Percentiles rank a stretch among this genome's conserved stretches.
phyloP scores from a whole-genome alignment of 2,329 filamentous ascomycete species.

The Colletotrichum simmondsii region DNA sequence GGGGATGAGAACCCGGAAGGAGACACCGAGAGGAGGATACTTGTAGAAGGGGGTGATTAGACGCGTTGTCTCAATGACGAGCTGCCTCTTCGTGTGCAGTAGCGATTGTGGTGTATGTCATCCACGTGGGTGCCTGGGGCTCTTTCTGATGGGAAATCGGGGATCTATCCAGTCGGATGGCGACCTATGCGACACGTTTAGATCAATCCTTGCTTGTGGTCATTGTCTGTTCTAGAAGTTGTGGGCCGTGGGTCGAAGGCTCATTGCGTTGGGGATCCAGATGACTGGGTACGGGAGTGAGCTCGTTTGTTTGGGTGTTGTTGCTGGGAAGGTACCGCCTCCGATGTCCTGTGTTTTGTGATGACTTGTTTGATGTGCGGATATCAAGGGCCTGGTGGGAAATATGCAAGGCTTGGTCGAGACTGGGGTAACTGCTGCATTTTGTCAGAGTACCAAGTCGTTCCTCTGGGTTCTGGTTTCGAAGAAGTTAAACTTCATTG shows the following conservation, averaged over 20 bases:
- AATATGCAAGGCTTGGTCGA: no score
- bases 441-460: no score
- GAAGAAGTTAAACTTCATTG: no score
- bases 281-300: not conserved
- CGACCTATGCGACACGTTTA: not conserved
- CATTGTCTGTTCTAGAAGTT: not conserved
- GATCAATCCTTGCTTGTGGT: not conserved
- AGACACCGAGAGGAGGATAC: not conserved
- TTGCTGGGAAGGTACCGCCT: not conserved
- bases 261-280: not conserved
- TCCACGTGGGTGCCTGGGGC: not conserved
- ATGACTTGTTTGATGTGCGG: not conserved
- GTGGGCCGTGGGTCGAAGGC: no score
- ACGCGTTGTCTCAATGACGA: not conserved
- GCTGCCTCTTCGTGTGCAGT: not conserved
- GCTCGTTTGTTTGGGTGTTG: not conserved
- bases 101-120: not conserved
- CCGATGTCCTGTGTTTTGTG: not conserved
- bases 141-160: not conserved
- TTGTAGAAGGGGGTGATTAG: not conserved
- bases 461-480: no score
- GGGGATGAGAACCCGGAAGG: not conserved
- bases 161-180: not conserved
- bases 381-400: not conserved
- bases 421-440: no score